Evolutionary conservation across 2,329 filamentous ascomycete species (phyloP), one percentile per base, ranked within the genome.

Genomic region (Fusarium nematophilum): DNA sequence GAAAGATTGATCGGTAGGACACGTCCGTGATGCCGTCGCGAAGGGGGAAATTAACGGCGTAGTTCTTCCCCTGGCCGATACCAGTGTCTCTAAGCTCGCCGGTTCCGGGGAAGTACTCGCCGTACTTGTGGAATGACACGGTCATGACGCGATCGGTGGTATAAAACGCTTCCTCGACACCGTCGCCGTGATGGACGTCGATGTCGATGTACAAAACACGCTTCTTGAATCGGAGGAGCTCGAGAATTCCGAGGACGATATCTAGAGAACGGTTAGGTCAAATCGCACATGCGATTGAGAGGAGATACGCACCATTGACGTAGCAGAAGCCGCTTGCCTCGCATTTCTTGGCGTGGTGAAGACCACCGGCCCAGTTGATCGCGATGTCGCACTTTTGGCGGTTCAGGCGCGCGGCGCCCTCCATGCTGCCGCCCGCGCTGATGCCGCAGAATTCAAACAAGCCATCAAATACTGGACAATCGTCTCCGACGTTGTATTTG

Each of bases 321-420:
- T 99, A 99, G 81, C 95, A 99, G 80, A 99, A 99, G 29, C 95
- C 95, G 68, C 90, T 94, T 57, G 95, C 95, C 78, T 97, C 93
- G 64, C 90, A 91, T 78, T 98, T 98, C 77, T 98, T 97, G 36
- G 95, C 95, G 75, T 99, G 95, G 76, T 99, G 95, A 40, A 99
- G 86, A 21, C 95, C 95, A 45, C 95, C 95, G 37, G 93, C 95
- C 95, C 95, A 99, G 77, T 98, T 98, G 75, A 99, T 91, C 15
- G 95, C 95, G 70, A 99, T 97, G 75, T 98, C 92, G 73, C 93
- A 95, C 77, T 97, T 95, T 63, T 91, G 86, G 62, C 93, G 91
- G 71, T 94, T 93, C 15, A 99, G 84, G 61, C 95, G 91, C 27
- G 92, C 90, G 3, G 95, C 94, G 13, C 94, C 95, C 72, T 97